Base-by-base conservation (phyloP, 176 grass and related monocot species). In the Oryza longistaminata region DNA sequence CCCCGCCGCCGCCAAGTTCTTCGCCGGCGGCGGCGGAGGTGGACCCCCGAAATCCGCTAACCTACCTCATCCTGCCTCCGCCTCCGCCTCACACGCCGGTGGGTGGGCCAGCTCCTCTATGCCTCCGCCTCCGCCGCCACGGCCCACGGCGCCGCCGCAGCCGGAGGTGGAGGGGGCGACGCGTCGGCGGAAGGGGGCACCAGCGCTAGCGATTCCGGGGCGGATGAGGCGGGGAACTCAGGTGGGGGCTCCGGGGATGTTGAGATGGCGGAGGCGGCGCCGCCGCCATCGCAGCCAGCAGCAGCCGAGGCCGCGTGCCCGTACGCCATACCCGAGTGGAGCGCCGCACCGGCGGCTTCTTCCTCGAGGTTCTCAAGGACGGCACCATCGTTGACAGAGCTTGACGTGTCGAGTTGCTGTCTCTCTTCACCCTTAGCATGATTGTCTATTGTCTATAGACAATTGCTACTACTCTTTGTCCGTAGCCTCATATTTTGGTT, bases 281-380 rank as follows among this genome's bases (percentile, higher is more conserved):
- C 76, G 17, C 33, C 72, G 24, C 66, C 75, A 68, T 85, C 10
- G 15, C 84, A 90, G 78, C 75, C n/a, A 17, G 24, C 82, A 21
- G 35, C n/a, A n/a, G 52, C 55, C 21, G 55, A 61, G 46, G 74
- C 71, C 81, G n/a, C n/a, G 82, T 4, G 83, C 16, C 96, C 96
- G 46, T 98, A 98, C 37, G 50, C 83, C 25, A 91, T 95, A 33
- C 96, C 96, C 3, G 88, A 91, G 37, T 98, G 93, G 96, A 98
- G 96, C 81, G 78, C 89, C 77, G 79, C 77, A 1, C 91, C 96
- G 5, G 52, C 88, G n/a, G n/a, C n/a, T n/a, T n/a, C 93, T 94
- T 81, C 89, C 88, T 95, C 40, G 96, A 98, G 87, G 93, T 98
- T 27, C 93, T 98, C 73, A 98, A 98, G 86, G 85, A 95, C 27